Evolutionary conservation across 2,329 filamentous ascomycete species (phyloP), one percentile per base, ranked within the genome.

Genomic region (Fusarium nanum): DNA sequence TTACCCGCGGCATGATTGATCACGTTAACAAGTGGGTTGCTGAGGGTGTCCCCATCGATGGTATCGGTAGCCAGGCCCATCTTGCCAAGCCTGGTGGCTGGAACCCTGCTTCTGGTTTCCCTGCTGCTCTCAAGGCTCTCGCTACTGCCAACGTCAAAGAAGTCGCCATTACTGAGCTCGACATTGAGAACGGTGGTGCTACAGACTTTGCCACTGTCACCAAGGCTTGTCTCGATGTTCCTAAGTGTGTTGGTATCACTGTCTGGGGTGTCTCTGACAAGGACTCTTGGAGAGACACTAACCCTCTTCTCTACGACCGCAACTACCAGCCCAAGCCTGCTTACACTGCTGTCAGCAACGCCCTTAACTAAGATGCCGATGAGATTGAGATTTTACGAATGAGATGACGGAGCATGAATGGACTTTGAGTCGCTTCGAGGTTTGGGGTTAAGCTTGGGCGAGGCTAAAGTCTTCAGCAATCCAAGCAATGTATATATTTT

Each of bases 131-230:
- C 61, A 80, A 84, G 72, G 80, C 81, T 1, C 83, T 91, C 20
- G 88, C 86, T 32, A 78, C 76, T 13, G 81, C 84, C 16, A 77
- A 82, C 20, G 78, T 78, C 47, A 86, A 87, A 73, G 88, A 92
- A 74, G 84, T 90, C 32, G 89, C 89, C 8, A 83, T 91, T 50
- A 92, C 89, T 3, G 89, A 92, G 80, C 83, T 92, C 23, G 91
- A 93, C 74, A 92, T 93, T 73, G 84, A 85, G 53, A 81, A 82
- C 22, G 88, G 87, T 10, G 80, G 84, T 20, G 70, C 84, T 7
- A 78, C 78, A 22, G 90, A 92, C 76, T 92, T 90, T 73, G 78
- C 84, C n/a, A 83, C 85, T 44, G 83, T 88, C 23, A 83, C 84
- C 66, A 83, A 86, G 49, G 89, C 86, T 9, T 92, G 90, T 72